Evolutionary conservation across 2,329 filamentous ascomycete genomes (phyloP), one percentile per base, ranked within the genome.

Genomic region (Xylogone sp.): DNA sequence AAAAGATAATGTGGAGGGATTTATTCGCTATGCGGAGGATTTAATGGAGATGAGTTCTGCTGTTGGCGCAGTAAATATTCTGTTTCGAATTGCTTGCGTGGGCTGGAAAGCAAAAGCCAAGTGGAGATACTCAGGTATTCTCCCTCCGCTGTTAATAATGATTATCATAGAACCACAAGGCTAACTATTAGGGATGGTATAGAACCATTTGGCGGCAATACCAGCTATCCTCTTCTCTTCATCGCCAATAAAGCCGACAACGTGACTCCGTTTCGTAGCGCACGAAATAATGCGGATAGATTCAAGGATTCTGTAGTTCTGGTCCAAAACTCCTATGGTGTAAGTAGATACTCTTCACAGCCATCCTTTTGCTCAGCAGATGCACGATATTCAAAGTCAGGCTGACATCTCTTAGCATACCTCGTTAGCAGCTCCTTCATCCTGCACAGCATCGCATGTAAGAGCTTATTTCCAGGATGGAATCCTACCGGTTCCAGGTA

Each of bases 301-400:
- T 80, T 79, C 47, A 68, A 68, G 0, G 70, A 68, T 13, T 77
- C 75, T 0, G 68, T 70, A 0, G 64, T 81, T 5, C 60, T 81
- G 21, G 67, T 73, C 12, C 75, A 78, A 57, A 74, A 79, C 43
- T 73, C 73, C 1, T 79, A 75, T 42, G 78, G 78, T 3, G 76
- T 77, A 67, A 65, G 73, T 64, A 9, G 4, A 8, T 16, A 27
- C 10, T 16, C 9, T 16, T 42, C 16, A 21, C 34, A 13, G 5
- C 43, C 20, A 13, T 21, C 20, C 16, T 16, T 5, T 45, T 27
- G 3, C 5, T 22, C 24, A 27, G 13, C 21, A 21, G 16, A 9
- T 45, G 13, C 3, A 45, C 12, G 2, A 3, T 12, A 8, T 16
- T 3, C n/a, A 27, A 10, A 18, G 27, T 9, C n/a, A 16, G 20